Conservation (phyloP, 148 eudicot genomes). For the Nepenthes gracilis region DNA sequence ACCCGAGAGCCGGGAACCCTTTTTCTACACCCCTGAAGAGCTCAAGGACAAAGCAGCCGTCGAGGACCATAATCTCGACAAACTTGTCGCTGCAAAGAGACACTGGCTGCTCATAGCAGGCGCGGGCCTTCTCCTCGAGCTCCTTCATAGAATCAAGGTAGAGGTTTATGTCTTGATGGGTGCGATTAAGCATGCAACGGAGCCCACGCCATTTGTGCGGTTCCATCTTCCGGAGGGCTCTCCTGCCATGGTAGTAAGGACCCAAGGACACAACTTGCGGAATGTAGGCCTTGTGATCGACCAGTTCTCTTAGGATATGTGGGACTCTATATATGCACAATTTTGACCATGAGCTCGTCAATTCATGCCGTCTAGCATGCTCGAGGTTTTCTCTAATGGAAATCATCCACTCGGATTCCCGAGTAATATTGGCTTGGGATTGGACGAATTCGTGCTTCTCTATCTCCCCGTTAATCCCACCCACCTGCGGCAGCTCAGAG, state of each 20-base stretch:
- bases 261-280: conserved; percentile 81
- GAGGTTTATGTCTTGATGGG: conserved; percentile 27
- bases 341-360: conserved; percentile 47
- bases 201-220: conserved; percentile 83
- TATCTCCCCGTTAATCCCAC: conserved; percentile 10
- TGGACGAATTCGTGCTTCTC: conserved; percentile 3
- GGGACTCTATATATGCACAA: conserved; percentile 66
- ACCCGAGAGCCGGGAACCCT: conserved; percentile 62
- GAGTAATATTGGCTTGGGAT: conserved; percentile 11
- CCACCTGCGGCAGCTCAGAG: conserved; percentile 9
- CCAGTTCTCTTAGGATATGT: conserved; percentile 39
- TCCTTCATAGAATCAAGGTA: conserved; percentile 52
- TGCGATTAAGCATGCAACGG: conserved; percentile 40
- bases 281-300: conserved; percentile 50
- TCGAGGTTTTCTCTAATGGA: conserved; percentile 50
- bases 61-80: conserved; percentile 79
- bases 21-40: conserved; percentile 58
- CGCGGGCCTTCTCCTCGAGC: conserved; percentile 47
- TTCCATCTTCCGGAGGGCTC: conserved; percentile 48
- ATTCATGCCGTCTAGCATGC: conserved; percentile 43
- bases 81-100: conserved; percentile 45
- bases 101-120: conserved; percentile 59
- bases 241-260: conserved; percentile 66
- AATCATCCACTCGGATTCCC: conserved; percentile 58
- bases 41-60: conserved; percentile 76